phyloP scores from a whole-genome alignment of 2,329 filamentous ascomycete species.

The Xylariales sp. region DNA sequence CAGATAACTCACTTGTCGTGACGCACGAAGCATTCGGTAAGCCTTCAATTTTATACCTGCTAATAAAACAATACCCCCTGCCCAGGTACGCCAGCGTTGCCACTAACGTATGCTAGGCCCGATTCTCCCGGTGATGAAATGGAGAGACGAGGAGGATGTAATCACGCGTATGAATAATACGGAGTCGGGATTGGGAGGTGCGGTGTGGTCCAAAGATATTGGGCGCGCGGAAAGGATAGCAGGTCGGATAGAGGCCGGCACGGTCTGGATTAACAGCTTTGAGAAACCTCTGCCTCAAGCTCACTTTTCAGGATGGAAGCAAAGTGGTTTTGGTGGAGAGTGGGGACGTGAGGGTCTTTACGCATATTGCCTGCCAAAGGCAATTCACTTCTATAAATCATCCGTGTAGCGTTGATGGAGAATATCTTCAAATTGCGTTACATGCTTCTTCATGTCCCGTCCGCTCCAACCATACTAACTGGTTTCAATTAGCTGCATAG shows the following conservation, averaged over 20 bases:
- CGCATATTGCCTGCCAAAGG: not conserved
- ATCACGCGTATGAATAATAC: constrained; percentile 42
- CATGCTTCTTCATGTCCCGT: too few species aligned
- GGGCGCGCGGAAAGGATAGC: constrained; percentile 41
- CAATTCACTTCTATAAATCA: constrained; percentile 2
- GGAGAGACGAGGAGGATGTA: constrained; percentile 37
- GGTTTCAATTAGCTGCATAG: too few species aligned
- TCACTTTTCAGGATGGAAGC: not conserved
- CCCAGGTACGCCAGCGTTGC: not conserved
- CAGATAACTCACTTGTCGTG: constrained; percentile 16
- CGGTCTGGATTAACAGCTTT: constrained; percentile 1
- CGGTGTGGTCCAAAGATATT: constrained; percentile 46
- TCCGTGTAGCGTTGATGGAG: too few species aligned
- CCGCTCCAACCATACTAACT: too few species aligned
- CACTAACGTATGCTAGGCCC: constrained; percentile 17
- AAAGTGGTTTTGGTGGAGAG: constrained; percentile 1
- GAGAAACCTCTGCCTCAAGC: not conserved
- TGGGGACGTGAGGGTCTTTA: constrained; percentile 2
- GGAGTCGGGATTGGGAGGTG: constrained; percentile 46
- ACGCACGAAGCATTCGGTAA: constrained; percentile 18
- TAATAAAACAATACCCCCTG: not conserved
- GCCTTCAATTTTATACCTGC: constrained; percentile 25
- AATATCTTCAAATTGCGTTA: too few species aligned
- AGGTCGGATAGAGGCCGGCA: not conserved
- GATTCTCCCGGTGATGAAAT: constrained; percentile 37